These are phyloP conservation scores for Amphichorda felina DNA, from an alignment of 2,329 filamentous ascomycete genomes.

Conservation along the genomic window DNA sequence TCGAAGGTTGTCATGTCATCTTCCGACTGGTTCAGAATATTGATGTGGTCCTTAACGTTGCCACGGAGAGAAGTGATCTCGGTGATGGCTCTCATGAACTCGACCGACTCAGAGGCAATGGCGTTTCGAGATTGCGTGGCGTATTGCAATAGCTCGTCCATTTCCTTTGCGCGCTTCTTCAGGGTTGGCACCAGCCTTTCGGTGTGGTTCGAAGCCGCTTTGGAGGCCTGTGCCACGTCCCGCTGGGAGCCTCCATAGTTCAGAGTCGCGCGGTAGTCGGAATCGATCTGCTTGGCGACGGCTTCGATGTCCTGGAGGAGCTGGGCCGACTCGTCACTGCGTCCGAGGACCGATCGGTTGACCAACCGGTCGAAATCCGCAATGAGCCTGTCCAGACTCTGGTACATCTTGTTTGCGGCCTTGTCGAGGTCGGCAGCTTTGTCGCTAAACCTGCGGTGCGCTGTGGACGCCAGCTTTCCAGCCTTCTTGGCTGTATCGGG, in stretches of 20 bases:
- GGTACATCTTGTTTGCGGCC: constrained; percentile 45
- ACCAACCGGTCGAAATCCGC: constrained; percentile 50
- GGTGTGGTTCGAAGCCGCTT: constrained; percentile 51
- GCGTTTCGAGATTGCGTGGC: constrained; percentile 56
- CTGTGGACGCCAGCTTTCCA: constrained; percentile 48
- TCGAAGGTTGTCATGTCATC: constrained; percentile 75
- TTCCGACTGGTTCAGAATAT: constrained; percentile 57
- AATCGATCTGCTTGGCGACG: constrained; percentile 74
- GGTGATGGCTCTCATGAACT: constrained; percentile 74
- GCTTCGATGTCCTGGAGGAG: constrained; percentile 78
- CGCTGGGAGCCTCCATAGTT: constrained; percentile 52
- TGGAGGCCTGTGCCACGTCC: constrained; percentile 49
- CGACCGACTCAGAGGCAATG: constrained; percentile 52
- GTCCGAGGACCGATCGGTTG: constrained; percentile 41
- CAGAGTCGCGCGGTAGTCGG: constrained; percentile 70
- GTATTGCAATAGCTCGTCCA: constrained; percentile 47
- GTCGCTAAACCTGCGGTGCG: constrained; percentile 45
- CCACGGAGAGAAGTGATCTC: constrained; percentile 66
- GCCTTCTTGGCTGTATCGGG: constrained; percentile 60
- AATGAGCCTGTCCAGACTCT: constrained; percentile 48
- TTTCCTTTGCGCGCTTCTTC: constrained; percentile 42
- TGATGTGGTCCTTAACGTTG: constrained; percentile 60
- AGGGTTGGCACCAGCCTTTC: constrained; percentile 49
- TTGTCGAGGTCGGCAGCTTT: constrained; percentile 51
- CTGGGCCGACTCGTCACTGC: constrained; percentile 51